Evolutionary conservation across 768 basidiomycete species (phyloP).

Genomic region (Russula sp.): DNA sequence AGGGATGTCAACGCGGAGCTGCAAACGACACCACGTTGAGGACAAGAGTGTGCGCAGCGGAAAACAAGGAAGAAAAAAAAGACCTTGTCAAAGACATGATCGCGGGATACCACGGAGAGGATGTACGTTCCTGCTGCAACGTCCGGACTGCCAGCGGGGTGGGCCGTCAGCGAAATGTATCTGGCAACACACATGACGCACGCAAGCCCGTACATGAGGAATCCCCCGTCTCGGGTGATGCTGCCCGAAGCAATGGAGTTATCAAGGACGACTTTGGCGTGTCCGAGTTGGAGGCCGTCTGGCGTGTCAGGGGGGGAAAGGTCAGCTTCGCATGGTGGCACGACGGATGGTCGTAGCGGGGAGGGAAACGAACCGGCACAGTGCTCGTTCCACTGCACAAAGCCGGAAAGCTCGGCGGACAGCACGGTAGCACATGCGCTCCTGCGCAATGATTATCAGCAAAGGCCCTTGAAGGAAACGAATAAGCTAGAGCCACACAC

Average conservation of each 20-base stretch:
- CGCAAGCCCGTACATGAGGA: conserved; percentile 51
- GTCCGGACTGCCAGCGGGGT: conserved; percentile 43
- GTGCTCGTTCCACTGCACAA: conserved; percentile 63
- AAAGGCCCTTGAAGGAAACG: background rate
- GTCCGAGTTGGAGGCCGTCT: conserved; percentile 40
- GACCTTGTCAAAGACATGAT: conserved; percentile 69
- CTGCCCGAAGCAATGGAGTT: conserved; percentile 48
- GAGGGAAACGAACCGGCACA: conserved; percentile 45
- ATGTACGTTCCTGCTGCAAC: conserved; percentile 66
- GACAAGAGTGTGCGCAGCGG: background rate
- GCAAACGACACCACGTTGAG: background rate
- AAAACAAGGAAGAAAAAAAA: background rate
- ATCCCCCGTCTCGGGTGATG: conserved; percentile 52
- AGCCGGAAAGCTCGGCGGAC: conserved; percentile 55
- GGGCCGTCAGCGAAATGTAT: background rate
- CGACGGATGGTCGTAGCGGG: background rate
- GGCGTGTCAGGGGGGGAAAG: background rate
- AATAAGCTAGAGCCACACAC: background rate
- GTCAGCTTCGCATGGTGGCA: conserved; percentile 12
- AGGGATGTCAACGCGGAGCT: conserved; percentile 67
- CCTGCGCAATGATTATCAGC: background rate
- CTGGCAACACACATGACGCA: background rate
- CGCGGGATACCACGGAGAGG: conserved; percentile 60
- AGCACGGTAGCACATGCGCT: conserved; percentile 17
- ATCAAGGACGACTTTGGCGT: conserved; percentile 56